Evolutionary conservation across 768 basidiomycete genomes (phyloP).

Genomic region (Mrakia frigida): DNA sequence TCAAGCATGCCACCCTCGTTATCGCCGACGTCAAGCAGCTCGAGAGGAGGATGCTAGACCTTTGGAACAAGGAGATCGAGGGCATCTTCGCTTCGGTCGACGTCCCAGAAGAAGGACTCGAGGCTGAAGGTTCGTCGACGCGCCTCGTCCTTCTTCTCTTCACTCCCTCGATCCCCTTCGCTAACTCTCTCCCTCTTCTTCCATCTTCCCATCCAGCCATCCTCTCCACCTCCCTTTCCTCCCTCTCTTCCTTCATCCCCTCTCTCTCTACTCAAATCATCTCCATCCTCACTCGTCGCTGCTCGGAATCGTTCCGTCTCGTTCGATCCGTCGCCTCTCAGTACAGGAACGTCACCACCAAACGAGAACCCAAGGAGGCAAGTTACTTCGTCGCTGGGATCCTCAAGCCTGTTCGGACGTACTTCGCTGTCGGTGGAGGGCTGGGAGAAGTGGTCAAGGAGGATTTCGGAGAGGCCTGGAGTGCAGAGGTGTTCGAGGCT

Average conservation of each 20-base stretch:
- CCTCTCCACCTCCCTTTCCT: slow-evolving; percentile 54
- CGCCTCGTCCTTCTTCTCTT: not conserved
- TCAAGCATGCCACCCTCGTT: slow-evolving; percentile 62
- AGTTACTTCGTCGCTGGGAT: slow-evolving; percentile 81
- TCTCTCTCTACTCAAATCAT: slow-evolving; percentile 62
- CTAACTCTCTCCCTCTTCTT: not conserved
- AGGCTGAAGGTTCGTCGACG: slow-evolving; percentile 53
- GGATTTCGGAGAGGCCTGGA: slow-evolving; percentile 48
- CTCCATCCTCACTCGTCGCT: slow-evolving; percentile 67
- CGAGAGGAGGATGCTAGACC: slow-evolving; percentile 50
- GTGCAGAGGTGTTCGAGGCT: slow-evolving; percentile 59
- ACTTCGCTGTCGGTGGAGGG: slow-evolving; percentile 54
- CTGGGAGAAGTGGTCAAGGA: slow-evolving; percentile 59
- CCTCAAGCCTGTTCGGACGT: slow-evolving; percentile 64
- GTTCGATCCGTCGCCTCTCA: slow-evolving; percentile 86
- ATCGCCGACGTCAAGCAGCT: slow-evolving; percentile 64
- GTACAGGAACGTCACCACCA: slow-evolving; percentile 76
- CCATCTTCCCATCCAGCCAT: slow-evolving; percentile 34
- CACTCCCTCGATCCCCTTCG: not conserved
- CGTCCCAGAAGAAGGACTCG: slow-evolving; percentile 26
- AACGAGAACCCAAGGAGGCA: slow-evolving; percentile 58
- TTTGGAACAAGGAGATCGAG: slow-evolving; percentile 56
- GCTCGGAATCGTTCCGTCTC: slow-evolving; percentile 73
- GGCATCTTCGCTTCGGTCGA: slow-evolving; percentile 19
- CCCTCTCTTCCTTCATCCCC: slow-evolving; percentile 53